These are phyloP conservation scores for Dioscorea alata DNA, from an alignment of 106 monocot species.

Conservation along the genomic window DNA sequence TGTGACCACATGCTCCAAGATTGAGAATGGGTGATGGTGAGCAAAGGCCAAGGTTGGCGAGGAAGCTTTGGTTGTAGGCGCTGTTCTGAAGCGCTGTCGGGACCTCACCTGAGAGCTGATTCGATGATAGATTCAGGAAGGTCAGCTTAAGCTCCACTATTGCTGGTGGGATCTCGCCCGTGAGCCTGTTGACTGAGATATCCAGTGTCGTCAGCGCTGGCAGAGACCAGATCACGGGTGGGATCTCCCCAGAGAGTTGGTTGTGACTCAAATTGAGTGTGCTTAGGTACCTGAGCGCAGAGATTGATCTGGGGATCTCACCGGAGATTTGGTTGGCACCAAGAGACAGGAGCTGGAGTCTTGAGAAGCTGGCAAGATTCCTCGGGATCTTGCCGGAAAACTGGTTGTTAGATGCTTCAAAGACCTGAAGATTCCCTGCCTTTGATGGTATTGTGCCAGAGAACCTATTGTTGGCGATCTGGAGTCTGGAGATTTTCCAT, in stretches of 20 bases:
- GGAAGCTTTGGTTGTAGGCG: conserved; percentile 6
- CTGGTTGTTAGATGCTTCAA: conserved; percentile 36
- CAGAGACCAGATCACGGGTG: conserved; percentile 13
- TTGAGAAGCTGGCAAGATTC: conserved; percentile 12
- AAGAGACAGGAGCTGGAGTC: conserved; percentile 27
- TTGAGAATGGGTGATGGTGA: conserved; percentile 11
- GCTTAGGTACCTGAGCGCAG: conserved; percentile 16
- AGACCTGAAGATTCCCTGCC: conserved; percentile 21
- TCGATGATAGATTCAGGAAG: conserved; percentile 15
- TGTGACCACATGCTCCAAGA: conserved; percentile 13
- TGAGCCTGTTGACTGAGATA: conserved; percentile 34
- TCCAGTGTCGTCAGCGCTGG: conserved; percentile 21
- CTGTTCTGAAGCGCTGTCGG: not conserved
- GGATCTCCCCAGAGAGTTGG: conserved; percentile 26
- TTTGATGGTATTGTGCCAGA: conserved; percentile 46
- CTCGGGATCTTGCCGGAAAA: conserved; percentile 51
- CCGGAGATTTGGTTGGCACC: conserved; percentile 46
- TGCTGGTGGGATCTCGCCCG: conserved; percentile 33
- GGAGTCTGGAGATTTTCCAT: conserved; percentile 35
- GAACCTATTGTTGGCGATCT: conserved; percentile 55
- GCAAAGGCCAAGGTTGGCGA: conserved; percentile 55
- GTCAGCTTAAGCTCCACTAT: conserved; percentile 20
- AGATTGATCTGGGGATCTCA: conserved; percentile 26
- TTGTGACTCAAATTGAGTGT: conserved; percentile 39
- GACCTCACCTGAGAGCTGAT: conserved; percentile 5